Percentiles rank a stretch among this genome's conserved stretches.
phyloP scores from a whole-genome alignment of 306 rosid genomes.

The Coriaria nepalensis region DNA sequence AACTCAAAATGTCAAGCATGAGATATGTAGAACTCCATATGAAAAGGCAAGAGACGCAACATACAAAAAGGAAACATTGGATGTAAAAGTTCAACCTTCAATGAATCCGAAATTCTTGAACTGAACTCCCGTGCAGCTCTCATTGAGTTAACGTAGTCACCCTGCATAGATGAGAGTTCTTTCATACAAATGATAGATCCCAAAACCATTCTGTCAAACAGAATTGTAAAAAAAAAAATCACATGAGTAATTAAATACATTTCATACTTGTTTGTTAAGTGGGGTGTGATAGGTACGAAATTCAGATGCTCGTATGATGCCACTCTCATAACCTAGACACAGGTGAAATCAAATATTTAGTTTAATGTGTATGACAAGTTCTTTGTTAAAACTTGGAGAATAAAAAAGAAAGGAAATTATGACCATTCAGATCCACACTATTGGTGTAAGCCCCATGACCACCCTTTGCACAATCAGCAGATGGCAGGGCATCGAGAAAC shows the following conservation, averaged over 20 bases:
- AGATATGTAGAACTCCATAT: no score
- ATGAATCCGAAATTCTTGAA: constrained; percentile 50
- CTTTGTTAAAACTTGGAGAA: not conserved
- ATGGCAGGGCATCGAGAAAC: constrained; percentile 92
- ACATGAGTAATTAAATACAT: constrained; percentile 6
- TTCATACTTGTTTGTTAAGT: constrained; percentile 64
- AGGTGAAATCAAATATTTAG: constrained; percentile 11
- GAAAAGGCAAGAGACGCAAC: no score
- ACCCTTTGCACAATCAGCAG: constrained; percentile 99
- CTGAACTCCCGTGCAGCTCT: constrained; percentile 81
- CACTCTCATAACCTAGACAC: constrained; percentile 60
- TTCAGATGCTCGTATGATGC: constrained; percentile 77
- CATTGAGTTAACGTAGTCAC: constrained; percentile 75
- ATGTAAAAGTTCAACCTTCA: constrained; percentile 48
- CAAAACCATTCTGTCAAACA: not conserved
- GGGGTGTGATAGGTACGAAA: constrained; percentile 98
- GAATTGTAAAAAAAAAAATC: not conserved
- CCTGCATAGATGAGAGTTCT: constrained; percentile 55
- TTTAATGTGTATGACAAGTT: not conserved
- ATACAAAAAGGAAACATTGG: constrained; percentile 6
- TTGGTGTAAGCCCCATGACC: constrained; percentile 99
- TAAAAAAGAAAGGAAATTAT: constrained; percentile 12
- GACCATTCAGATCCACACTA: constrained; percentile 83
- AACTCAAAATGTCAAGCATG: no score
- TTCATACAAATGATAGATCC: constrained; percentile 20